Conservation (phyloP, 108 stramenopile species). For the Cyclotella sp. region DNA sequence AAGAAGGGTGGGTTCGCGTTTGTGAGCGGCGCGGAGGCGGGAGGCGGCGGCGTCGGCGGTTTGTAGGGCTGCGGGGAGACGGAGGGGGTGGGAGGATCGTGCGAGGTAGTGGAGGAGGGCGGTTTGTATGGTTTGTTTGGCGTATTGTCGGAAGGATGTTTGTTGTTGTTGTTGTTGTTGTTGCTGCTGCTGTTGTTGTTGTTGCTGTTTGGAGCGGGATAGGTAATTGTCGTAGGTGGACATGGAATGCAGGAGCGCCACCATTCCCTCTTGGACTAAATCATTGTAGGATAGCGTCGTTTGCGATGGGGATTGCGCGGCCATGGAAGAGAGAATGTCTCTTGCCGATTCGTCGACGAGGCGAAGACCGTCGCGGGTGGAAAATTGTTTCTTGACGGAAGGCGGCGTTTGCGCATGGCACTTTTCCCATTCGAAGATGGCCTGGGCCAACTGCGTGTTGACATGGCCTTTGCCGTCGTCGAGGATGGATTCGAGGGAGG, state of each 20-base stretch:
- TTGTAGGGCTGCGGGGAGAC: constrained; percentile 37
- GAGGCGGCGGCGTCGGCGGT: constrained; percentile 27
- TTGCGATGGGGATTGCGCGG: neutral
- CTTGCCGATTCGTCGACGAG: constrained; percentile 59
- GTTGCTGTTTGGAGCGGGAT: constrained; percentile 11
- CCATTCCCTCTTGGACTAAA: constrained; percentile 72
- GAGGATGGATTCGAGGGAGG: constrained; percentile 51
- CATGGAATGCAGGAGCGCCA: constrained; percentile 64
- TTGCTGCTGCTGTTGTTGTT: neutral
- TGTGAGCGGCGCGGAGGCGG: neutral
- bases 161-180: neutral
- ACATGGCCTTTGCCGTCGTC: constrained; percentile 70
- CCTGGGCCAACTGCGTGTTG: constrained; percentile 59
- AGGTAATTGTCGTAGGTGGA: constrained; percentile 34
- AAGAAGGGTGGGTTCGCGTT: constrained; percentile 25
- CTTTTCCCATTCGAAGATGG: constrained; percentile 74
- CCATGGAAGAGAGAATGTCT: constrained; percentile 22
- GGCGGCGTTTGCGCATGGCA: constrained; percentile 43
- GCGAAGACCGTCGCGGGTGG: constrained; percentile 66
- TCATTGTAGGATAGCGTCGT: constrained; percentile 48
- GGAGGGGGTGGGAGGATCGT: constrained; percentile 23
- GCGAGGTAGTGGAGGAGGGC: constrained; percentile 34
- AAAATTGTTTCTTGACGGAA: constrained; percentile 38
- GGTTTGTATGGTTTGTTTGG: constrained; percentile 47
- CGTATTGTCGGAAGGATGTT: constrained; percentile 56